Evolutionary conservation across 2,329 filamentous ascomycete species (phyloP).

Genomic region (Apiospora hydei): DNA sequence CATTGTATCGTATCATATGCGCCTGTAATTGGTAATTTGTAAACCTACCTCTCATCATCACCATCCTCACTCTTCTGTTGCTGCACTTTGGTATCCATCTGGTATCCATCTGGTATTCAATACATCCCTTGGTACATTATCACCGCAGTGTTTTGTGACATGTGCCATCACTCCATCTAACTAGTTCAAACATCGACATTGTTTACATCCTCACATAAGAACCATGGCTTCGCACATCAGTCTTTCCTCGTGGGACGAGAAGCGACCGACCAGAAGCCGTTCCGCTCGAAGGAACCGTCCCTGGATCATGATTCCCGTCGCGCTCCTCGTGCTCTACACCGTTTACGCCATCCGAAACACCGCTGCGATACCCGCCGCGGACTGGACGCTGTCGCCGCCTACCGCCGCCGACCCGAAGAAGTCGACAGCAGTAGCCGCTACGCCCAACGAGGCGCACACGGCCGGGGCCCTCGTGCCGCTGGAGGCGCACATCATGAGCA

Average conservation of each 20-base stretch:
- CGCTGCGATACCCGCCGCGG: background rate
- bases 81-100: constrained; percentile 7
- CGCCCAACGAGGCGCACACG: constrained; percentile 14
- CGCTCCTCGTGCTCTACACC: constrained; percentile 35
- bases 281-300: constrained; percentile 38
- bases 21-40: background rate
- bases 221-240: constrained; percentile 40
- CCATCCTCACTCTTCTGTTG: constrained; percentile 2
- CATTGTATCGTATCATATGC: constrained; percentile 8
- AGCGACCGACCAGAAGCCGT: constrained; percentile 35
- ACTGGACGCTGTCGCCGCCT: background rate
- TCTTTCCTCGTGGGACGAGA: constrained; percentile 42
- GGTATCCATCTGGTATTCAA: background rate
- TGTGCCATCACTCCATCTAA: background rate
- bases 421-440: constrained; percentile 24
- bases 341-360: constrained; percentile 31
- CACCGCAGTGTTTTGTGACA: background rate
- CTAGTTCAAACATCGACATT: background rate
- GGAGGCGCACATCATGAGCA: constrained; percentile 96
- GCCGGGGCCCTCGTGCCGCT: constrained; percentile 67
- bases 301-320: constrained; percentile 33
- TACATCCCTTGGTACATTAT: background rate
- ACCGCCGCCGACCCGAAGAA: constrained; percentile 26
- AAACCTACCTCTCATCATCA: background rate
- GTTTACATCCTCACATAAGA: background rate